phyloP scores from a whole-genome alignment of 2,329 filamentous ascomycete species.

The Sporothrix phasma region DNA sequence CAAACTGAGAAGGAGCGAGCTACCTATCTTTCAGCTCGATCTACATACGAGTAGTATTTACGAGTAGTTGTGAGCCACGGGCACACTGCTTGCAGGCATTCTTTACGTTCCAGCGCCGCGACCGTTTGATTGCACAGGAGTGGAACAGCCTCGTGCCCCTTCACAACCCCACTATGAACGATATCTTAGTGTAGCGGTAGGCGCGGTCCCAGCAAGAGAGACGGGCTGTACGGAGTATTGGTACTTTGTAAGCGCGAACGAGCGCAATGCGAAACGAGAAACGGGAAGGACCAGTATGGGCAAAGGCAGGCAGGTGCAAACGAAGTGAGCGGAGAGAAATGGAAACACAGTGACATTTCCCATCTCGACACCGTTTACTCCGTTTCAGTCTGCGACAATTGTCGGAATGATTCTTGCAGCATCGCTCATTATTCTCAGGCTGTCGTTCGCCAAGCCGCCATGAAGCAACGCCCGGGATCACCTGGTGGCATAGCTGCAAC shows the following conservation, averaged over 20 bases:
- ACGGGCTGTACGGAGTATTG: not conserved
- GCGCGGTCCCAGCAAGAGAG: not conserved
- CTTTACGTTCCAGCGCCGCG: not conserved
- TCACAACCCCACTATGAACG: not conserved
- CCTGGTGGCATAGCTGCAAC: not conserved
- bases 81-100: constrained; percentile 10
- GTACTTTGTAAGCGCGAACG: not conserved
- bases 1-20: not conserved
- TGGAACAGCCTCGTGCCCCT: constrained; percentile 6
- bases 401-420: too few species aligned
- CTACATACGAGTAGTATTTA: too few species aligned
- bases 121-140: constrained; percentile 6
- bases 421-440: too few species aligned
- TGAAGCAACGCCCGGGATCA: not conserved
- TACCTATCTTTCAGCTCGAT: not conserved
- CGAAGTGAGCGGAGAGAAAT: not conserved
- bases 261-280: not conserved
- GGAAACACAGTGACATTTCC: not conserved
- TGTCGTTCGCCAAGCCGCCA: not conserved
- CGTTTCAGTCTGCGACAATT: not conserved
- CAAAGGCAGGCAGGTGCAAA: not conserved
- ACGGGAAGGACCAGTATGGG: not conserved
- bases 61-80: too few species aligned
- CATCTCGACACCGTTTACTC: not conserved
- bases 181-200: not conserved